Conservation (phyloP, 371 early-diverging fungal species). For the Cladochytrium tenue region DNA sequence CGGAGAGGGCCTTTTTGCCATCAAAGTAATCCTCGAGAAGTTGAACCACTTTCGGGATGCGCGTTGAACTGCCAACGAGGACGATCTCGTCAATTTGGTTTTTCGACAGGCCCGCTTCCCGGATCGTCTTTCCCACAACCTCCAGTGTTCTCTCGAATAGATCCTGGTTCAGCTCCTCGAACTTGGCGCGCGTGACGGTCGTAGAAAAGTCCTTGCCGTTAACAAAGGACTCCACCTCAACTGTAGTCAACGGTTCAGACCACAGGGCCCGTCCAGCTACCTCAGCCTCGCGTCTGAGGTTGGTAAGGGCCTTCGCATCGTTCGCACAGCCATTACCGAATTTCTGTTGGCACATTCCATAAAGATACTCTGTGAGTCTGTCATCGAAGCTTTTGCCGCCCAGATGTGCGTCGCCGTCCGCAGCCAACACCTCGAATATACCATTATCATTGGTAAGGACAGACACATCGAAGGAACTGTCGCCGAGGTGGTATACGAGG, state of each 20-base stretch:
- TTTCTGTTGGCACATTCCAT: conserved; percentile 48
- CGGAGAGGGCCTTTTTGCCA: conserved; percentile 95
- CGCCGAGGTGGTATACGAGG: conserved; percentile 91
- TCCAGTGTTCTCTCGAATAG: conserved; percentile 93
- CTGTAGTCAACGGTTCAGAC: conserved; percentile 80
- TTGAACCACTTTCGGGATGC: conserved; percentile 99
- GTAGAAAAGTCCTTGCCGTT: conserved; percentile 89
- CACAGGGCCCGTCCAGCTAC: conserved; percentile 90
- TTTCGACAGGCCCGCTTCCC: conserved; percentile 94
- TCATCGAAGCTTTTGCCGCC: conserved; percentile 95
- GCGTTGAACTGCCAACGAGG: conserved; percentile 99
- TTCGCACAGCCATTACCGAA: conserved; percentile 66
- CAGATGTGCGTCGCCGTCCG: conserved; percentile 87
- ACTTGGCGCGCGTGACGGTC: conserved; percentile 94
- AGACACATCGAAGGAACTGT: conserved; percentile 90
- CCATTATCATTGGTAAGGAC: conserved; percentile 81
- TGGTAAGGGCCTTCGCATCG: conserved; percentile 78
- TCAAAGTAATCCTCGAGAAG: conserved; percentile 96
- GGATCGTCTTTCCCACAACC: conserved; percentile 93
- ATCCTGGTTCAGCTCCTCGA: conserved; percentile 95
- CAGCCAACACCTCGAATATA: conserved; percentile 79
- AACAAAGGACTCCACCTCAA: conserved; percentile 93
- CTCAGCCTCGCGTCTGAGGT: conserved; percentile 85
- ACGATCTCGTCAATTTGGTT: conserved; percentile 91
- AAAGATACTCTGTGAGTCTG: conserved; percentile 74